Base-by-base conservation (phyloP, 2,329 filamentous ascomycete species). In the Ceratocystis alfenasii region DNA sequence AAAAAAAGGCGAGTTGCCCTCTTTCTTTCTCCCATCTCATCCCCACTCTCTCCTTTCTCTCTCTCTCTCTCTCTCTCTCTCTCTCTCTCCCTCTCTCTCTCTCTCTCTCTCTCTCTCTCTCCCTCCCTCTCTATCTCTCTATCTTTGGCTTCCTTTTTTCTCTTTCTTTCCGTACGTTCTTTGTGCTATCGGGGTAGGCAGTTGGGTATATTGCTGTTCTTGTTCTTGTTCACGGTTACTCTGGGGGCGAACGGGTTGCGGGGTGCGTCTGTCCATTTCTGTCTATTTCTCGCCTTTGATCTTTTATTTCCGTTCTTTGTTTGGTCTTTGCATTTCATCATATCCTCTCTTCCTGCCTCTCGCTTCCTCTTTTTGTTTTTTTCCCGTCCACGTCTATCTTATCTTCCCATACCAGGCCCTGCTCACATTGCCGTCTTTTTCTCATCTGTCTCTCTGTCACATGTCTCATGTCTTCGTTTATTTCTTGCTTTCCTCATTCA, bases 151-250 rank as follows among this genome's bases (percentile, higher is more conserved):
- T 50, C 5, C 10, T 45, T 63, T 63, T 50, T 22, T 46, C 30
- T 62, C 22, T 10, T 62, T 45, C 33, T 17, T 62, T 44, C 41
- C 33, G n/a, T 61, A 5, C 46, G 41, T 46, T 25, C 44, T 63
- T 28, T 63, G 48, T 63, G 45, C 60, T 63, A 20, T 63, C 46
- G 61, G 61, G 30, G 61, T 50, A 48, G 61, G 61, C 45, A 63
- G 61, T 50, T 63, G 61, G 61, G 61, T 63, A 63, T 50, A 30
- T 45, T 63, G 25, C 30, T 63, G 46, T 63, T 63, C 61, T 50
- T 50, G 17, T 45, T 63, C 44, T 48, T 63, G 46, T 63, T 63
- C 61, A 48, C 45, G 61, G 61, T 63, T 46, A 63, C 36, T 63
- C 61, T 63, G 45, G 45, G 61, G 61, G 33, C 28, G 55, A 64